Base-by-base conservation (phyloP, 2,329 filamentous ascomycete genomes). In the Fusarium denticulatum region DNA sequence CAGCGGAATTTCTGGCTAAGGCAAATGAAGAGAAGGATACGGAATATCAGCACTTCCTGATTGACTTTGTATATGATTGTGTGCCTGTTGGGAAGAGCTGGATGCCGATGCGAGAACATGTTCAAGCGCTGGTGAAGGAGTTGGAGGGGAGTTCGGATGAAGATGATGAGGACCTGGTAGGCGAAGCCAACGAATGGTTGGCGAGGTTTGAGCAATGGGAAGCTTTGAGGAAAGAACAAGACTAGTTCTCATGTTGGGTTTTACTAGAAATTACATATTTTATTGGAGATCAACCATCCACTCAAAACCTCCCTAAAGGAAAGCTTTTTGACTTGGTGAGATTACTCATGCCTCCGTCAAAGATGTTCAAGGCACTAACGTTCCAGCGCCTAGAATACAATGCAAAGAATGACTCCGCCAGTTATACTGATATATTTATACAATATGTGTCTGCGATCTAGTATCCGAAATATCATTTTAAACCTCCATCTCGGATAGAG, bases 1-100 rank as follows among this genome's bases (percentile, higher is more conserved):
- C 57, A 3, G 62, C 45, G 3, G 45, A 64, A 1, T 32, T 45
- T 16, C 26, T 64, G 45, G 4, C 9, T 5, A 26, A 42, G 8
- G 56, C 45, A 7, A 26, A 26, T 8, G 7, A 46, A 47, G 40
- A 34, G 12, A 28, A 62, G 7, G 61, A 64, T 26, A 4, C 11
- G 2, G 61, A 62, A 28, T 32, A 37, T 4, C 61, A 64, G 11
- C 37, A 64, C 40, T 50, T 26, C 6, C 12, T 64, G 15, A 26
- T 64, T 2, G 57, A 62, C 2, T 64, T 64, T 37, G 37, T 64
- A 0, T 62, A 32, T n/a, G 36, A 43, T 2, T 50, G 61, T 8
- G 61, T 64, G 18, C 57, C 61, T 24, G 7, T 62, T 7, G 61
- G 57, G 4, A 32, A 62, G 15, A 46, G 30, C 11, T 64, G 61